Evolutionary conservation across 208 protist genomes (phyloP).

Genomic region (Herpetomonas samuelpessoai): DNA sequence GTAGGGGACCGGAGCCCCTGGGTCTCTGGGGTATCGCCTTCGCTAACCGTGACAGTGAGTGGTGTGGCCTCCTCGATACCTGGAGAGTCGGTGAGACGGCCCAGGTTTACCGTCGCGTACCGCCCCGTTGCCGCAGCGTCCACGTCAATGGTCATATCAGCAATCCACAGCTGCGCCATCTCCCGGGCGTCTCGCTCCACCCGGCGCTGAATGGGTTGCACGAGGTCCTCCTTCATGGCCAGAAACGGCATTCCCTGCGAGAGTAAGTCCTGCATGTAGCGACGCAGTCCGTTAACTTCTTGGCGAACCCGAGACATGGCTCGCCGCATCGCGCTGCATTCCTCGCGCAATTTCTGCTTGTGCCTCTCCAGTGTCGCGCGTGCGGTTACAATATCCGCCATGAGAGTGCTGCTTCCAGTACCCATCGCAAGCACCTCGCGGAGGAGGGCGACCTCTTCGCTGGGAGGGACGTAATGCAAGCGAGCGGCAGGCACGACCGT

Average conservation of each 20-base stretch:
- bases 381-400: constrained; percentile 48
- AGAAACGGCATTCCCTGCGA: constrained; percentile 40
- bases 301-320: constrained; percentile 24
- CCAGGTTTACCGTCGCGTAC: neutral
- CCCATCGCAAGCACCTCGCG: constrained; percentile 76
- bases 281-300: constrained; percentile 32
- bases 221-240: constrained; percentile 25
- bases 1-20: too few species aligned
- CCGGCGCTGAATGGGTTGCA: constrained; percentile 16
- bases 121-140: constrained; percentile 3
- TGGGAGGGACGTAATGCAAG: constrained; percentile 58
- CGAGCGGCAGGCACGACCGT: constrained; percentile 32
- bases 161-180: neutral
- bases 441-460: constrained; percentile 62
- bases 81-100: too few species aligned
- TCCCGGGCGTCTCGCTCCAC: constrained; percentile 1
- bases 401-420: constrained; percentile 48
- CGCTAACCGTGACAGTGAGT: too few species aligned
- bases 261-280: constrained; percentile 28
- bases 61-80: too few species aligned
- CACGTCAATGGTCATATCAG: neutral
- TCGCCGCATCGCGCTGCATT: constrained; percentile 16
- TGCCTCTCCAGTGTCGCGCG: constrained; percentile 23
- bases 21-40: too few species aligned
- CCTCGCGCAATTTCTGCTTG: constrained; percentile 13